Evolutionary conservation across 805 yeast species (phyloP).

Genomic region (Sungouiella blattae): DNA sequence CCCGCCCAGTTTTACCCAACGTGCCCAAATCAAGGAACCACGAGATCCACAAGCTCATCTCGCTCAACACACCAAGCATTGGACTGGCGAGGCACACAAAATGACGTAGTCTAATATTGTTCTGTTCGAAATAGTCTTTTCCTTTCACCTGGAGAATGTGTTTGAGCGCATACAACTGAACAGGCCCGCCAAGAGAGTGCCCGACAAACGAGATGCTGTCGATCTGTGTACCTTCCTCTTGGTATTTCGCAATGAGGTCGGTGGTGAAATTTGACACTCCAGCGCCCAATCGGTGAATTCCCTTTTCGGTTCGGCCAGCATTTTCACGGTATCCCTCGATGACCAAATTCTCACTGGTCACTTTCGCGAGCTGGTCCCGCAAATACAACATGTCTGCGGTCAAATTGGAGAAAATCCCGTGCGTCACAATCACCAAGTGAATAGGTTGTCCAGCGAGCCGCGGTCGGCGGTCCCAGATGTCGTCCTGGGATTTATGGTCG

Average conservation of each 20-base stretch:
- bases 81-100: constrained; percentile 43
- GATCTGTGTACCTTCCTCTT: constrained; percentile 12
- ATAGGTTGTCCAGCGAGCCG: too few relatives aligned
- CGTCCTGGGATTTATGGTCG: constrained; percentile 22
- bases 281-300: constrained; percentile 35
- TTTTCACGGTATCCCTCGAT: constrained; percentile 38
- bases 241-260: constrained; percentile 16
- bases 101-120: constrained; percentile 28
- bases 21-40: constrained; percentile 45
- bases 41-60: constrained; percentile 34
- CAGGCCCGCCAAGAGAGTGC: constrained; percentile 43
- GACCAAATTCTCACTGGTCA: constrained; percentile 29
- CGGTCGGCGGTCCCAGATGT: constrained; percentile 35
- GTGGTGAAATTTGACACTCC: constrained; percentile 28
- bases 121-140: constrained; percentile 23
- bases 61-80: constrained; percentile 39
- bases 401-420: constrained; percentile 41
- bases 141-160: constrained; percentile 32
- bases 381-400: constrained; percentile 44
- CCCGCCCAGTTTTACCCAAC: constrained; percentile 44
- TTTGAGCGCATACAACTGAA: constrained; percentile 40
- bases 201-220: constrained; percentile 38
- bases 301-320: constrained; percentile 41
- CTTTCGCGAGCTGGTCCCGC: constrained; percentile 26
- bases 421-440: constrained; percentile 41